Base-by-base conservation (phyloP, 2,329 filamentous ascomycete genomes). In the Endoconidiophora laricicola region DNA sequence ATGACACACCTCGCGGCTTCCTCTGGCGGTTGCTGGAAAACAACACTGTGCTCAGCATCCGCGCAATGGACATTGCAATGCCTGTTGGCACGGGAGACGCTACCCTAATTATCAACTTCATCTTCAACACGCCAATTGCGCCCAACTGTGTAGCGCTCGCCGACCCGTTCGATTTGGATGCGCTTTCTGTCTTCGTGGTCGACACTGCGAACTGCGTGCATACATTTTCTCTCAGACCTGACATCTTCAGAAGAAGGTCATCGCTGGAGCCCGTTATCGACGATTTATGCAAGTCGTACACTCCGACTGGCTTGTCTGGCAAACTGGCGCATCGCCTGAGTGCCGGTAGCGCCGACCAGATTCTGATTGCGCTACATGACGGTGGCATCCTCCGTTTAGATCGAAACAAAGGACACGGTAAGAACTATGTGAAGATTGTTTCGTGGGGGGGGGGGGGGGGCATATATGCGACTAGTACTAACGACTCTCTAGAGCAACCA, bases 21-120 rank as follows among this genome's bases (percentile, higher is more conserved):
- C 73, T 94, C 44, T 98, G 91, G 91, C 78, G 90, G 57, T 74
- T 96, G 38, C 67, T 95, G 54, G 83, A 94, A 60, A 79, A 86
- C 58, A 78, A 79, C 59, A 83, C 76, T 57, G 71, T 86, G 55
- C 71, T 98, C 57, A 90, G 91, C 65, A 72, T 98, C 46, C 83
- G 86, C 60, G 80, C 79, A 39, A 78, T 85, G 54, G 91, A 98
- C 65, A 67, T 95, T 56, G 76, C 72, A 56, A 72, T 71, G 54
- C 48, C 50, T 29, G 48, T 41, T 10, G 73, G 71, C 57, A 74
- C 78, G 20, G 65, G 70, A 41, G 86, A 93, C 64, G 78, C 83
- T 49, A 78, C 81, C 56, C 69, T 91, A 47, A 81, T 83, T 3
- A 70, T 95, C 46, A 79, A 86, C 58, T 76, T 98, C 53, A 74